Evolutionary conservation across 352 stramenopile species (phyloP).

Genomic region (Halophytophthora polymorphica): DNA sequence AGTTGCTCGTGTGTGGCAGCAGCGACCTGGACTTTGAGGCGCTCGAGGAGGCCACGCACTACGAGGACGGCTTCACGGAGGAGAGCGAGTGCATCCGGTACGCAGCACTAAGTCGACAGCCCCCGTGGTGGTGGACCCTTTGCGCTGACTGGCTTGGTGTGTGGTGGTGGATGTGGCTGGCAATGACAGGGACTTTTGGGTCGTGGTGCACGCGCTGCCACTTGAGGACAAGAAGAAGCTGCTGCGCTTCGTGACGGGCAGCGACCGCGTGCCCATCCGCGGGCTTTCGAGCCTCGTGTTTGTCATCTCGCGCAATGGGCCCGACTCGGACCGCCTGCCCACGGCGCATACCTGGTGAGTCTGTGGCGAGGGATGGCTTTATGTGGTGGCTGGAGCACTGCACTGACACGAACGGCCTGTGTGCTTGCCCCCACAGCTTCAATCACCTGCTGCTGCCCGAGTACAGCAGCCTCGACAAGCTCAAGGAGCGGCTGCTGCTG

Average conservation of each 20-base stretch:
- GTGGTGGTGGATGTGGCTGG: too few relatives aligned
- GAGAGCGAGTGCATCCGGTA: slow-evolving; percentile 62
- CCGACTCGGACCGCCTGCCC: slow-evolving; percentile 79
- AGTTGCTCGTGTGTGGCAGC: slow-evolving; percentile 74
- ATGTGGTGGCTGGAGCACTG: not conserved
- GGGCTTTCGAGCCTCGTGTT: slow-evolving; percentile 80
- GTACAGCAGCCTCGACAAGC: slow-evolving; percentile 72
- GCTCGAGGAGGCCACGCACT: slow-evolving; percentile 67
- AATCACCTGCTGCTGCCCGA: slow-evolving; percentile 87
- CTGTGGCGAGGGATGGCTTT: not conserved
- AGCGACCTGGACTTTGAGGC: slow-evolving; percentile 76
- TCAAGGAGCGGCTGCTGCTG: slow-evolving; percentile 72
- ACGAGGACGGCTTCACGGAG: slow-evolving; percentile 73
- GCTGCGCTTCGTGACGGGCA: slow-evolving; percentile 83
- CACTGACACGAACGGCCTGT: slow-evolving; percentile 10
- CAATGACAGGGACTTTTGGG: slow-evolving; percentile 67
- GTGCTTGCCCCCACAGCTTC: slow-evolving; percentile 46
- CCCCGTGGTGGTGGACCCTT: not conserved
- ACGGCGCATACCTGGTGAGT: slow-evolving; percentile 83
- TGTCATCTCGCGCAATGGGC: slow-evolving; percentile 81
- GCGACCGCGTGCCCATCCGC: slow-evolving; percentile 79
- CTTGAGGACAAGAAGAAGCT: slow-evolving; percentile 86
- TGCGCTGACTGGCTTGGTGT: not conserved
- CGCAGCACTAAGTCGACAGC: slow-evolving; percentile 6
- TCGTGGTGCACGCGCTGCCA: slow-evolving; percentile 71